Base-by-base conservation (phyloP, 1,284 basidiomycete species). In the Blastosporella zonata region DNA sequence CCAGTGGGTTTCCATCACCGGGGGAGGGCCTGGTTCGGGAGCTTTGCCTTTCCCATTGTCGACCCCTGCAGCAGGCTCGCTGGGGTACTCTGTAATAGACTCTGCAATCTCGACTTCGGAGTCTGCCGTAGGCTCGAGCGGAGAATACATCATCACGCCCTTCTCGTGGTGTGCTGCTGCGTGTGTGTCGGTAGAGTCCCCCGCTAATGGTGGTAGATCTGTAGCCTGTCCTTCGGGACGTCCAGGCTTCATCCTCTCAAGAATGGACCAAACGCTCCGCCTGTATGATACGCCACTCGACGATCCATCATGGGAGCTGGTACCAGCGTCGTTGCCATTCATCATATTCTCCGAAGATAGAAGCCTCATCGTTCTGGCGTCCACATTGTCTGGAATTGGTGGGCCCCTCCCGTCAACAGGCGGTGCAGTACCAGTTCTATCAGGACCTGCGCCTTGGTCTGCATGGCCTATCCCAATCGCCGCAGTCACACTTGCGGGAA, bases 91-190 rank as follows among this genome's bases (percentile, higher is more conserved):
- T 13, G 29, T 9, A 17, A 75, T 79, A 6, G 81, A 82, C 34
- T 75, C 71, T 15, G 86, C 87, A 17, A 90, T 66, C 61, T 87
- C 83, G 21, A 87, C 74, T 49, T 79, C 68, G 2, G 85, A 85
- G 38, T 77, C 72, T 3, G 70, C 68, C 22, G 74, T 72, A 2
- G 84, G 86, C 46, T 82, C 68, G 45, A 90, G 66, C 1, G 87
- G 87, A 0, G 76, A 74, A 56, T 84, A 88, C 65, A 90, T 72
- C 87, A 90, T 89, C 31, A 90, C 64, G 29, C 80, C 76, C 12
- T 75, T 71, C 43, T 72, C 72, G n/a, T n/a, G n/a, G n/a, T n/a
- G n/a, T n/a, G n/a, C n/a, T n/a, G n/a, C n/a, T 35, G 71, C 67
- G 41, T 68, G 66, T 37, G n/a, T 12, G 37, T 15, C 15, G 29